These are phyloP conservation scores for Suillus fuscotomentosus DNA, from an alignment of 768 basidiomycete species.

Conservation along the genomic window DNA sequence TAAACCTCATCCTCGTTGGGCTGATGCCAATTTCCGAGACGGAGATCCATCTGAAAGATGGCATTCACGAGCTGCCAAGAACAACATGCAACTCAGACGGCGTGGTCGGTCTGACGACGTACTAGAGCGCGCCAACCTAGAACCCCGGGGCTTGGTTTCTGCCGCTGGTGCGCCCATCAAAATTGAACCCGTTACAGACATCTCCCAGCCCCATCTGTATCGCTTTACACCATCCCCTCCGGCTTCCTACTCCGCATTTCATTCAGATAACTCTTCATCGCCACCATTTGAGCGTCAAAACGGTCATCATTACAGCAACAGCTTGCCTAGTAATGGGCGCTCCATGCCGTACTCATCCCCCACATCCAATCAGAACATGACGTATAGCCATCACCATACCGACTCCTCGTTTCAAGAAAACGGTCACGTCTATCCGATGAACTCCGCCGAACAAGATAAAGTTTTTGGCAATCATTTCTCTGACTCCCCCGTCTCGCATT, in stretches of 20 bases:
- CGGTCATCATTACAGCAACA: slow-evolving; percentile 31
- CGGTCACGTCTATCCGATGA: slow-evolving; percentile 36
- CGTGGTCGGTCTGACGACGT: slow-evolving; percentile 36
- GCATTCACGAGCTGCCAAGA: slow-evolving; percentile 81
- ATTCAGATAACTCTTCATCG: slow-evolving; percentile 41
- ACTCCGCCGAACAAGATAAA: slow-evolving; percentile 33
- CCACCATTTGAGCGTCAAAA: slow-evolving; percentile 34
- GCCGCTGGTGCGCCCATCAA: slow-evolving; percentile 63
- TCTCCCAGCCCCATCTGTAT: slow-evolving; percentile 53
- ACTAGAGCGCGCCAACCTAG: slow-evolving; percentile 31
- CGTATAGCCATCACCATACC: slow-evolving; percentile 32
- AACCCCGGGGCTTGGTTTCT: slow-evolving; percentile 40
- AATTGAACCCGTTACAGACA: slow-evolving; percentile 56
- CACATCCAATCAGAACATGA: slow-evolving; percentile 32
- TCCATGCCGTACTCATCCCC: slow-evolving; percentile 34
- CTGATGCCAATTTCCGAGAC: slow-evolving; percentile 74
- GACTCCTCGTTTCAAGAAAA: slow-evolving; percentile 34
- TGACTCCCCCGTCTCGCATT: slow-evolving; percentile 32
- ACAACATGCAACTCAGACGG: slow-evolving; percentile 45
- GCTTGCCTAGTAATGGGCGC: slow-evolving; percentile 25
- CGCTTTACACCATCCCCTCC: slow-evolving; percentile 68
- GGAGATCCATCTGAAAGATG: slow-evolving; percentile 83
- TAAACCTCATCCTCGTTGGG: slow-evolving; percentile 87
- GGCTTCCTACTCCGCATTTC: slow-evolving; percentile 52
- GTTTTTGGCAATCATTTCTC: slow-evolving; percentile 32